These are phyloP conservation scores for Floccularia luteovirens DNA, from an alignment of 768 basidiomycete species.

Conservation along the genomic window DNA sequence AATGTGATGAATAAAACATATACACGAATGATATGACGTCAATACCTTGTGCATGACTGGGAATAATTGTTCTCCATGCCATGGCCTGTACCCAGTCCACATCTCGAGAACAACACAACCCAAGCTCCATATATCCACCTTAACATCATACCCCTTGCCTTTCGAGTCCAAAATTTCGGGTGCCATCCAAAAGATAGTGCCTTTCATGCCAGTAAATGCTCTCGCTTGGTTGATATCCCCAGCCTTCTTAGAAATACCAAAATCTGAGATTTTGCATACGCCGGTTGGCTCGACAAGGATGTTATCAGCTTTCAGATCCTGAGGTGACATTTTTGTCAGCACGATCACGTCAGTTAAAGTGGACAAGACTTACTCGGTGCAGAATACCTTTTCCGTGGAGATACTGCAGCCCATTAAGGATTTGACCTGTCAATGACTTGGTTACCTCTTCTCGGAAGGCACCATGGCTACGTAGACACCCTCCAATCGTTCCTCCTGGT, in stretches of 20 bases:
- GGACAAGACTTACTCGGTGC: conserved; percentile 53
- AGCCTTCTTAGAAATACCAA: conserved; percentile 91
- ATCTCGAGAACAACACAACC: conserved; percentile 94
- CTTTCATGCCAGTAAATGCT: conserved; percentile 74
- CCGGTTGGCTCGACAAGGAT: conserved; percentile 84
- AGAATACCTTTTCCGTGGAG: conserved; percentile 80
- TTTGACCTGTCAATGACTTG: conserved; percentile 80
- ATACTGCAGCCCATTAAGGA: conserved; percentile 80
- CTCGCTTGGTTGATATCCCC: conserved; percentile 55
- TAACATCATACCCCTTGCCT: conserved; percentile 79
- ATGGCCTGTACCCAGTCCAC: conserved; percentile 90
- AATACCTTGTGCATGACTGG: conserved; percentile 78
- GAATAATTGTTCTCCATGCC: conserved; percentile 67
- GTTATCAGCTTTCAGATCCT: conserved; percentile 94
- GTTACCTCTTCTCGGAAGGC: conserved; percentile 80
- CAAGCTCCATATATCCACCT: conserved; percentile 94
- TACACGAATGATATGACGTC: neutral
- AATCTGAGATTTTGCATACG: conserved; percentile 91
- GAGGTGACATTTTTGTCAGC: neutral
- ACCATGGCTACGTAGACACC: conserved; percentile 70
- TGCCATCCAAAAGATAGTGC: conserved; percentile 96
- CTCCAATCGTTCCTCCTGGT: conserved; percentile 86
- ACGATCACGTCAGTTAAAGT: neutral
- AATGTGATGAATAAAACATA: neutral
- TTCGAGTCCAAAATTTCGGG: conserved; percentile 74